Base-by-base conservation (phyloP, 129 eudicot genomes). In the Tanacetum coccineum region DNA sequence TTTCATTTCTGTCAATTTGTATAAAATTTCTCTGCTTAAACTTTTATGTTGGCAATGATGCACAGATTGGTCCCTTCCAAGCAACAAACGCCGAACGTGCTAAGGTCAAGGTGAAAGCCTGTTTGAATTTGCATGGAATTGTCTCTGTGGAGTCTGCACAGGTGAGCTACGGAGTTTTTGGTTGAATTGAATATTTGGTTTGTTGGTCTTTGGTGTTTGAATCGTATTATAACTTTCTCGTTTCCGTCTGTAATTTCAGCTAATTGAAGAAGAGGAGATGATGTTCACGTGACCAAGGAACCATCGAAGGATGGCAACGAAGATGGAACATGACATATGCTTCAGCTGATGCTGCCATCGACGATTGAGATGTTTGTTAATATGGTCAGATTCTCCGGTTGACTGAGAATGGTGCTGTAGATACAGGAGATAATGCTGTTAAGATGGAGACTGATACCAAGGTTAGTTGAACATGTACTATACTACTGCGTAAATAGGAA, bases 61-160 rank as follows among this genome's bases (percentile, higher is more conserved):
- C 32, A 42, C 81, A 92, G 98, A 86, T 88, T 82, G 98, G 98
- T 40, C 96, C 98, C 1, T 88, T 93, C 62, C 89, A 88, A 77
- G 81, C 91, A 2, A 72, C 92, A 47, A 86, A 82, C 42, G n/a
- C n/a, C n/a, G n/a, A n/a, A n/a, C 83, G 79, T 68, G 83, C 95
- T 15, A 93, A 79, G 54, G 77, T 93, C 69, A 93, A 88, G 79
- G 95, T 93, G 26, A 86, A 81, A 77, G 89, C 76, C 45, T 89
- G 92, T 58, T 64, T 93, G 74, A 93, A 84, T 70, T 70, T 88
- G 71, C 98, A 93, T 66, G 98, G 98, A 28, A 75, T 93, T 51
- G 96, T 93, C 12, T 84, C 92, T 7, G 78, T 93, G 59, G 98
- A 88, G 63, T 86, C 98, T 12, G 98, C 96, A 13, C 82, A 82